Conservation (phyloP, 345 rosid species). For the Excoecaria cochinchinensis region DNA sequence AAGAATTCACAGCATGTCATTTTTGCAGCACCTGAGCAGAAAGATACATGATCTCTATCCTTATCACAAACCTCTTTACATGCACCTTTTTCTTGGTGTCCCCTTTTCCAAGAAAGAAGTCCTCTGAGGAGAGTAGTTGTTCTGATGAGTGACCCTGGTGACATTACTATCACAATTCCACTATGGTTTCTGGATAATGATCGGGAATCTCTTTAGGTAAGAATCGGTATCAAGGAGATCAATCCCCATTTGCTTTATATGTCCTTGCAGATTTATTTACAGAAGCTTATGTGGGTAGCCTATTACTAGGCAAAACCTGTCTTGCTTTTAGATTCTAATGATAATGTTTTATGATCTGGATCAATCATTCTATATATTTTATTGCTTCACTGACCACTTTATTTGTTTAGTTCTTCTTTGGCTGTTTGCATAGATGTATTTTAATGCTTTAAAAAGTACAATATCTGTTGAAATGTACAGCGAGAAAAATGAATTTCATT, state of each 20-base stretch:
- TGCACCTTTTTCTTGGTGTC: neutral
- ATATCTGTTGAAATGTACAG: neutral
- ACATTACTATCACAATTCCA: slow-evolving; percentile 9
- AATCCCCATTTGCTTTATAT: neutral
- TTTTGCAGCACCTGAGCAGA: neutral
- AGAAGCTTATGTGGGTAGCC: neutral
- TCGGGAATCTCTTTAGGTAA: slow-evolving; percentile 12
- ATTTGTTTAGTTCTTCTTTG: neutral
- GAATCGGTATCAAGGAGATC: neutral
- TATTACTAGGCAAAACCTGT: neutral
- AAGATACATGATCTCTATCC: neutral
- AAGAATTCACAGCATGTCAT: neutral
- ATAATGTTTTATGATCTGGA: neutral
- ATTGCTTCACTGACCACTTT: neutral
- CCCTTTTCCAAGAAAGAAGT: neutral
- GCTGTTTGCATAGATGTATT: neutral
- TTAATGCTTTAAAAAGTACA: neutral
- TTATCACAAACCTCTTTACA: neutral
- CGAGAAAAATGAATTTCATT: neutral
- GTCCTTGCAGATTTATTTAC: neutral
- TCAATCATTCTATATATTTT: neutral
- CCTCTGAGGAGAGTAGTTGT: neutral
- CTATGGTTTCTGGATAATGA: slow-evolving; percentile 7
- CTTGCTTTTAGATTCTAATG: neutral
- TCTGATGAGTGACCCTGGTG: slow-evolving; percentile 4